Evolutionary conservation across 768 basidiomycete genomes (phyloP).

Genomic region (Amanita brunnescens): DNA sequence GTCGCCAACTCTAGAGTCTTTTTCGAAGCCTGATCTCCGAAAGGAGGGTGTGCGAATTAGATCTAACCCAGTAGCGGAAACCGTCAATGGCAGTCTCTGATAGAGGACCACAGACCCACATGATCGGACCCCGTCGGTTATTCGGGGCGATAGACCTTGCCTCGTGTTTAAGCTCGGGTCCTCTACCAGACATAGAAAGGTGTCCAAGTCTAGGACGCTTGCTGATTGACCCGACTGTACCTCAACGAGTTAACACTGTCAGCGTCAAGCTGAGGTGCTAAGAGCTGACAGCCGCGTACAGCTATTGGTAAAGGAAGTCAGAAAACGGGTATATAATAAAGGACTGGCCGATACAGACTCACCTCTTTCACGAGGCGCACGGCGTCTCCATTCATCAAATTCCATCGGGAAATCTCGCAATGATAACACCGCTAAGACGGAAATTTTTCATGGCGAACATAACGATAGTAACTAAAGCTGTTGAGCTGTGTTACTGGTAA

Average conservation of each 20-base stretch:
- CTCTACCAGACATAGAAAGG: conserved; percentile 4
- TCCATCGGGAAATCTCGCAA: not conserved
- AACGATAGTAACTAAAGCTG: not conserved
- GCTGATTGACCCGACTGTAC: not conserved
- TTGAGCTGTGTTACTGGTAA: not conserved
- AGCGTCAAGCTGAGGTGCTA: not conserved
- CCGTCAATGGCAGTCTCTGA: not conserved
- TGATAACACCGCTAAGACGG: not conserved
- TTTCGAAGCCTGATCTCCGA: conserved; percentile 5
- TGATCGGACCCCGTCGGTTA: conserved; percentile 17
- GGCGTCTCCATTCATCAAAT: not conserved
- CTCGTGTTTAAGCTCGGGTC: conserved; percentile 17
- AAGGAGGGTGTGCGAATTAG: not conserved
- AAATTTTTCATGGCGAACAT: not conserved
- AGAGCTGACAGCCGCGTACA: not conserved
- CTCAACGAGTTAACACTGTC: not conserved
- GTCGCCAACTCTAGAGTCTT: not conserved
- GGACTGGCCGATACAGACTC: not conserved
- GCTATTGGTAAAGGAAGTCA: not conserved
- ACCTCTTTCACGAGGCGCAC: not conserved
- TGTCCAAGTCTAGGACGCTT: conserved; percentile 7
- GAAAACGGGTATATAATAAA: not conserved
- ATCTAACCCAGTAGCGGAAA: not conserved
- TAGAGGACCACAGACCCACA: conserved; percentile 11
- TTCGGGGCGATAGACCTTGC: conserved; percentile 22